Evolutionary conservation across 2,329 filamentous ascomycete genomes (phyloP), one percentile per base, ranked within the genome.

Genomic region (Dactylonectria estremocensis): DNA sequence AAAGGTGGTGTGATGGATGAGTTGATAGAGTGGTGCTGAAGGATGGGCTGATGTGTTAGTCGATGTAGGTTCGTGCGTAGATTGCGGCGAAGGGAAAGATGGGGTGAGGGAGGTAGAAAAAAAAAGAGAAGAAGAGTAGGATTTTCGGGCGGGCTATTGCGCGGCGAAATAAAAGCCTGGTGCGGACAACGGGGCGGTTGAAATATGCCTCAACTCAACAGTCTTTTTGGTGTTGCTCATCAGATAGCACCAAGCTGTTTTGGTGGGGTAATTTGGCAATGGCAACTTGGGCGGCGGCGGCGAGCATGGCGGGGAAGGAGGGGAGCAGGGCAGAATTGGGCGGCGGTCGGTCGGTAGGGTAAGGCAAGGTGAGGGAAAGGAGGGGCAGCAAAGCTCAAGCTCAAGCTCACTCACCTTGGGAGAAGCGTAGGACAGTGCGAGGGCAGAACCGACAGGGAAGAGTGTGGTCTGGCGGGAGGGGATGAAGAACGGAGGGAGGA

Each of bases 121-220:
- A 58, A 56, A 56, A 55, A 64, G 55, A 66, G 64, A 33, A 64
- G 53, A 59, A 61, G 46, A 52, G 18, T 53, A 65, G 61, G 69
- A 74, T 72, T 63, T 61, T 71, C 69, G 53, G 64, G 66, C 64
- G 62, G 40, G 40, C 40, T 43, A 43, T 43, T 43, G 40, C 40
- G 40, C 40, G 40, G 40, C 40, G 40, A 43, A 67, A 52, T 55
- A 50, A 58, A 58, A 49, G 55, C 48, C 52, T 57, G 61, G 65
- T 58, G 64, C 43, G 68, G 69, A 43, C 63, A 64, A 71, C 67
- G 58, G 67, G 54, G 66, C 65, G 61, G 69, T 57, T 71, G 69
- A 63, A 75, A 76, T 76, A 76, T 76, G 72, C 72, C 74, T 76
- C 74, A 75, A 75, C 66, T 62, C 62, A 61, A 66, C 46, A 67